Evolutionary conservation across 176 grass and related monocot species (phyloP).

Genomic region (Raddia distichophylla): DNA sequence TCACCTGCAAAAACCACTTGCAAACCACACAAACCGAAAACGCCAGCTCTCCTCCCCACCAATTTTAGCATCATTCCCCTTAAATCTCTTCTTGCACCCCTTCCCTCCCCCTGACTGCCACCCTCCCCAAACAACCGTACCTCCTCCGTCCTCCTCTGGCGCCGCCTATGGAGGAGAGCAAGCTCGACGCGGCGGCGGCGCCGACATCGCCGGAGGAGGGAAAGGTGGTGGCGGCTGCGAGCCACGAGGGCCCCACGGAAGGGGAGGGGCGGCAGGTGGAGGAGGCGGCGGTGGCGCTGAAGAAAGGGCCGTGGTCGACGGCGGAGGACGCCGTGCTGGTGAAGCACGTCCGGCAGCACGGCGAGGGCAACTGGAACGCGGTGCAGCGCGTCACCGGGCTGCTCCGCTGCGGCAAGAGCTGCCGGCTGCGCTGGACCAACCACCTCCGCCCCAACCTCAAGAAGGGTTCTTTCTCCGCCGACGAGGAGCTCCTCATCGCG

Average conservation of each 20-base stretch:
- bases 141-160: not conserved
- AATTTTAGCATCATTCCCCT: constrained; percentile 40
- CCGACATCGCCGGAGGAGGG: constrained; percentile 7
- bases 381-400: constrained; percentile 60
- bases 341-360: constrained; percentile 57
- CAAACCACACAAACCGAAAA: constrained; percentile 45
- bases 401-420: constrained; percentile 83
- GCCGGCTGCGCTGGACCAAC: constrained; percentile 81
- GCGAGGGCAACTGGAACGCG: constrained; percentile 76
- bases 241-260: not conserved
- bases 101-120: not conserved
- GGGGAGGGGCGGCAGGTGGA: not conserved
- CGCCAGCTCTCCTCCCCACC: constrained; percentile 46
- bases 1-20: constrained; percentile 52
- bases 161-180: constrained; percentile 35
- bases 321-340: constrained; percentile 59
- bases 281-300: constrained; percentile 37
- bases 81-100: constrained; percentile 21
- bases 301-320: constrained; percentile 72
- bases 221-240: not conserved
- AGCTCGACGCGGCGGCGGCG: not conserved
- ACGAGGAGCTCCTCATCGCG: constrained; percentile 67
- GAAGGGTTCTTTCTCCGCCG: constrained; percentile 72
- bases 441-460: constrained; percentile 88
- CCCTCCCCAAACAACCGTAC: not conserved